Conservation (phyloP, 257 asterid genomes). For the Solanum tacnaense region DNA sequence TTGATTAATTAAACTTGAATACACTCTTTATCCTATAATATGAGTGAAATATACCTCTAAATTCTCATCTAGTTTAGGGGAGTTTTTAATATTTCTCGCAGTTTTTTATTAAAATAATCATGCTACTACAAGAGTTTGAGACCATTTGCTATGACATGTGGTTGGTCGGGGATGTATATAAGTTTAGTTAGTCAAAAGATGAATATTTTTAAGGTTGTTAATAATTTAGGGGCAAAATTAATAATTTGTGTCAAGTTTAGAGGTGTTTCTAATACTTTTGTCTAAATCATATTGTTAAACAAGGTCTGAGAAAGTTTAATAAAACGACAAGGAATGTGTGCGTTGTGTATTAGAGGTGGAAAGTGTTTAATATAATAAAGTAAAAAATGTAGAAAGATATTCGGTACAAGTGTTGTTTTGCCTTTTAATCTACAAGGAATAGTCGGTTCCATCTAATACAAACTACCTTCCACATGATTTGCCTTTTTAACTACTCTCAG, state of each 20-base stretch:
- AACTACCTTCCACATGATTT: background rate
- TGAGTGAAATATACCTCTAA: too few species aligned
- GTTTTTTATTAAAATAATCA: rapidly evolving
- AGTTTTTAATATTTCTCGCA: rapidly evolving
- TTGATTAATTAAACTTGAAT: too few species aligned
- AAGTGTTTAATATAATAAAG: background rate
- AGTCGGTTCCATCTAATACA: background rate
- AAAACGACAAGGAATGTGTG: background rate
- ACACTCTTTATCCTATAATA: rapidly evolving
- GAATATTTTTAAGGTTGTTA: too few species aligned
- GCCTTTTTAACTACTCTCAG: background rate
- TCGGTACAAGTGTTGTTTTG: background rate
- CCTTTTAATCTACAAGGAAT: background rate
- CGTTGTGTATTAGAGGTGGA: background rate
- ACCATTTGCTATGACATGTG: rapidly evolving
- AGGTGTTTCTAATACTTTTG: too few species aligned
- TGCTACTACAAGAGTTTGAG: too few species aligned
- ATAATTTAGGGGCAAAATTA: rapidly evolving
- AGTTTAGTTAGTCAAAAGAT: background rate
- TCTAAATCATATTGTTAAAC: too few species aligned
- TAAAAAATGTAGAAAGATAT: background rate
- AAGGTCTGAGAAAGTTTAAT: background rate
- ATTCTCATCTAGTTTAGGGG: rapidly evolving
- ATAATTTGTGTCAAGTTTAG: too few species aligned
- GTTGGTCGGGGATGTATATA: too few species aligned